phyloP scores from a whole-genome alignment of 163 green algal species.

The Chlamydomonas reinhardtii region DNA sequence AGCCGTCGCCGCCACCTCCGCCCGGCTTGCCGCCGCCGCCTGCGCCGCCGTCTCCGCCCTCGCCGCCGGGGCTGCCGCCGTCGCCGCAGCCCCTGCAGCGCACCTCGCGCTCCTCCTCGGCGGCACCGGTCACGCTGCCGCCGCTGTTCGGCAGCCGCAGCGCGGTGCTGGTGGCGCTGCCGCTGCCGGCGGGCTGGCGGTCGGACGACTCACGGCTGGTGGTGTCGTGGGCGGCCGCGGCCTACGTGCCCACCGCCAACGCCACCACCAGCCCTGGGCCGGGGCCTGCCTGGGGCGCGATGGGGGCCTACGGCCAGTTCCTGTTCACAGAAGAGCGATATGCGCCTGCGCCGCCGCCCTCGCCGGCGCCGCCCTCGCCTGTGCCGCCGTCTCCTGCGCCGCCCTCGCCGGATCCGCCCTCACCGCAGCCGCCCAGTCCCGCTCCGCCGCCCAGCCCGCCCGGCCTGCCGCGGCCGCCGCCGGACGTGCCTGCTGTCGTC shows the following conservation, averaged over 20 bases:
- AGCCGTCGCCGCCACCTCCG: neutral
- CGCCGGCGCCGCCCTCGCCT: neutral
- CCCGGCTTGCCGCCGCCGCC: neutral
- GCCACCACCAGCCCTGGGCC: neutral
- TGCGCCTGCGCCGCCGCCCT: neutral
- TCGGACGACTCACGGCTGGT: neutral
- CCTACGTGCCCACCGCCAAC: neutral
- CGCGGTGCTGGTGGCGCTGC: neutral
- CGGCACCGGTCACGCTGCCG: slow-evolving; percentile 4
- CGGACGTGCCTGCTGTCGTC: too few relatives aligned
- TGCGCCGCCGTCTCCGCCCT: neutral
- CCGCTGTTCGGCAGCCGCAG: neutral
- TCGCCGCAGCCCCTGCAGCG: neutral
- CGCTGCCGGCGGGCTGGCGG: neutral
- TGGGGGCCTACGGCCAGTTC: slow-evolving; percentile 8
- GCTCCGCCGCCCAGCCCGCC: neutral
- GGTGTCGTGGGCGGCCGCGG: neutral
- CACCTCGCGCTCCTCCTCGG: neutral
- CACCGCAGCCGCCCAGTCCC: neutral
- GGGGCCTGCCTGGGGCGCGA: neutral
- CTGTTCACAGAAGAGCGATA: neutral
- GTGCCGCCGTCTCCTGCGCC: neutral
- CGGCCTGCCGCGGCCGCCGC: too few relatives aligned
- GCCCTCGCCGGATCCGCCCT: neutral
- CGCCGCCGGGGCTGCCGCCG: neutral